Evolutionary conservation across 2,329 filamentous ascomycete genomes (phyloP).

Genomic region (Metarhizium humberi): DNA sequence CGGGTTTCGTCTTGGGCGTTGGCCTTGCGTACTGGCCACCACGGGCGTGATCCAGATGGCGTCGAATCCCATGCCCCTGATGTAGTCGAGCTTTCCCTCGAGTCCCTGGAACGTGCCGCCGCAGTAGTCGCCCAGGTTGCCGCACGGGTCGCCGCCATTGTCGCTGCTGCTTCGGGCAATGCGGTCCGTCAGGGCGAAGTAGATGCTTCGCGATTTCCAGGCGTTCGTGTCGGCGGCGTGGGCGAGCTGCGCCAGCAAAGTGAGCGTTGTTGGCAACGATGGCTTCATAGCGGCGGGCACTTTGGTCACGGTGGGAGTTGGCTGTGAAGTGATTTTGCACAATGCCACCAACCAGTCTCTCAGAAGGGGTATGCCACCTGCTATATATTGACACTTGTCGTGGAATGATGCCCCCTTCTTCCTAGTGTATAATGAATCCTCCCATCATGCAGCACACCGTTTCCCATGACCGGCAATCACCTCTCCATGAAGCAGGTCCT

Average conservation of each 20-base stretch:
- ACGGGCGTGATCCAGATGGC: constrained; percentile 51
- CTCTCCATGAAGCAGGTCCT: background rate
- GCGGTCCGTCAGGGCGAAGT: constrained; percentile 49
- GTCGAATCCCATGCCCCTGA: constrained; percentile 50
- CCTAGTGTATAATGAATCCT: no score
- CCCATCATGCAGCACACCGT: background rate
- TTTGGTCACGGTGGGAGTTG: no score
- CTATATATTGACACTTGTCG: no score
- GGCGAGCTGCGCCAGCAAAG: background rate
- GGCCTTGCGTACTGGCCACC: constrained; percentile 28
- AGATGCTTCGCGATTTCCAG: constrained; percentile 48
- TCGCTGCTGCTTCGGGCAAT: constrained; percentile 36
- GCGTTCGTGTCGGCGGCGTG: constrained; percentile 24
- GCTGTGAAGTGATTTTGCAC: no score
- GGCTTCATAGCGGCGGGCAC: background rate
- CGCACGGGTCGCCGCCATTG: constrained; percentile 32
- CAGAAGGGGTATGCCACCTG: no score
- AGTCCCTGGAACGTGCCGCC: constrained; percentile 53
- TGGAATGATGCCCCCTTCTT: no score
- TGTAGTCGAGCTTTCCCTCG: constrained; percentile 51
- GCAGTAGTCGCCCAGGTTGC: constrained; percentile 40
- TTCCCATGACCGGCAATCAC: background rate
- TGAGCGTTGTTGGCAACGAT: background rate
- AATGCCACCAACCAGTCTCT: no score
- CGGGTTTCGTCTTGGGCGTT: no score